Evolutionary conservation across 2,329 filamentous ascomycete genomes (phyloP), one percentile per base, ranked within the genome.

Genomic region (Xylaria arbuscula): DNA sequence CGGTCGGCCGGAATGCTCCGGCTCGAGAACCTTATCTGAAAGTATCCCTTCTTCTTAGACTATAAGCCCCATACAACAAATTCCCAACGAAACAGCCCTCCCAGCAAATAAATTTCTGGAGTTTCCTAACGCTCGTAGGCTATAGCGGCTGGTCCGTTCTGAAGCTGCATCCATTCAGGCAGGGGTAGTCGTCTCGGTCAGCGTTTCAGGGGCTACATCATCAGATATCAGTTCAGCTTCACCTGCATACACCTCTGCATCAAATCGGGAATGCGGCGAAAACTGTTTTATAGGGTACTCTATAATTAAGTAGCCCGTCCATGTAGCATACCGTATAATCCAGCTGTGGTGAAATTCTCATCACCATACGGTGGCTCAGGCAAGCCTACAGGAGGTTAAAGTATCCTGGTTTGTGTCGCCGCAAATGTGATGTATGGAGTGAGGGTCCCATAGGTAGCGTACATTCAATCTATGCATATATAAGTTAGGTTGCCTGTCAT

Each of bases 201-300:
- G 63, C 62, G 67, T 69, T 66, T 66, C 58, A 62, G 63, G 62
- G 62, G 67, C 50, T 45, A 40, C 36, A 54, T 8, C 57, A 51
- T 62, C 34, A 63, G 47, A 13, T 62, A 51, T 62, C 34, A 63
- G 47, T 36, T 19, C 57, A 45, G 47, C 53, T 34, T 15, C 57
- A 60, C 61, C 55, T 68, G 56, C 40, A 36, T 17, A 56, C 45
- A 8, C 19, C 45, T 47, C 42, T 17, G 22, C 3, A 22, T 38
- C 40, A 28, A 36, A 42, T 56, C 32, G 28, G 19, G 22, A 36
- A 48, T 36, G 9, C 60, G 13, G 11, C 22, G 10, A 28, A 42
- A 34, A 11, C 19, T 40, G 17, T 3, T 15, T 40, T 47, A 38
- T n/a, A 4, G 19, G 5, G 2, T 50, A 32, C 32, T 15, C 45